These are phyloP conservation scores for Graphium sp. DNA, from an alignment of 2,329 filamentous ascomycete genomes.

Conservation along the genomic window DNA sequence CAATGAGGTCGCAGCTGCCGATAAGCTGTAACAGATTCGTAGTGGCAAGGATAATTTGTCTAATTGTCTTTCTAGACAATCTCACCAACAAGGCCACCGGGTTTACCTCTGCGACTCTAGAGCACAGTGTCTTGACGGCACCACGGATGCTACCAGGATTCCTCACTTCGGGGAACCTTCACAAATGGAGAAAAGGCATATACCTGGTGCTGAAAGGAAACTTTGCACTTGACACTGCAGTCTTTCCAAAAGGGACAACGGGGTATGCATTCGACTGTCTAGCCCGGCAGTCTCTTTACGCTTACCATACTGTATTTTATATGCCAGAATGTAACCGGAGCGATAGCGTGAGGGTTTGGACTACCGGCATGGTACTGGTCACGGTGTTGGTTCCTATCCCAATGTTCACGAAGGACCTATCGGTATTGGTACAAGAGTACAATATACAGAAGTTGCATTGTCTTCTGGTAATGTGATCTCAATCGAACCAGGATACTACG, in stretches of 20 bases:
- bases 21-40: conserved; percentile 70
- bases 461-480: conserved; percentile 90
- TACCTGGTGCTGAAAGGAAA: conserved; percentile 91
- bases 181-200: conserved; percentile 76
- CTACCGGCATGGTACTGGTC: conserved; percentile 90
- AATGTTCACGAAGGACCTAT: conserved; percentile 98
- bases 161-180: conserved; percentile 81
- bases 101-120: conserved; percentile 96
- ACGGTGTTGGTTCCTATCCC: conserved; percentile 86
- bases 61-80: conserved; percentile 93
- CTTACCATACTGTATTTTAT: too few species aligned
- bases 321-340: neutral
- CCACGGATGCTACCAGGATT: conserved; percentile 88
- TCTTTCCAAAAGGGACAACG: conserved; percentile 90
- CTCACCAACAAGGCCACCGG: conserved; percentile 70
- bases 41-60: conserved; percentile 57
- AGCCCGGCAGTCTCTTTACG: conserved; percentile 86
- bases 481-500: conserved; percentile 93
- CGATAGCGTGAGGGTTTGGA: conserved; percentile 59
- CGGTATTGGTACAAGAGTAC: conserved; percentile 80
- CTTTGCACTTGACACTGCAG: conserved; percentile 68
- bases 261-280: conserved; percentile 82
- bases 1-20: conserved; percentile 82
- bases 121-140: conserved; percentile 90
- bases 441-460: conserved; percentile 81